Conservation (phyloP, 345 rosid genomes). For the Aquilaria sinensis region DNA sequence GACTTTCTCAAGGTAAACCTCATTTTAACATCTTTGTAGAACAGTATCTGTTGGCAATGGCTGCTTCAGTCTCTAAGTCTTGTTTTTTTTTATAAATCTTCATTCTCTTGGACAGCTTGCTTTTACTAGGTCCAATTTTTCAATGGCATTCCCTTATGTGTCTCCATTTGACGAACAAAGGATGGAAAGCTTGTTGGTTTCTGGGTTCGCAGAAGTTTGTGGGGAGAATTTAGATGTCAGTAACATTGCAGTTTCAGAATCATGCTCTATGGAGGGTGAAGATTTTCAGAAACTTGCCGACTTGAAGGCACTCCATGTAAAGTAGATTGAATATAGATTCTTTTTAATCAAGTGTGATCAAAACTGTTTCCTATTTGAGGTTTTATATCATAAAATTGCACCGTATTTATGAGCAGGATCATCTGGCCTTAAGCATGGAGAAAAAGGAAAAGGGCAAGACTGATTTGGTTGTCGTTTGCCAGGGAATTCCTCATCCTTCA, state of each 20-base stretch:
- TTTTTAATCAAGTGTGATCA: not conserved
- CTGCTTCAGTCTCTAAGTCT: constrained; percentile 1
- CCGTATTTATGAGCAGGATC: constrained; percentile 41
- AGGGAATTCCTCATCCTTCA: constrained; percentile 33
- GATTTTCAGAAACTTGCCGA: constrained; percentile 54
- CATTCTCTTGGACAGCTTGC: constrained; percentile 46
- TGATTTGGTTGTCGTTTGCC: constrained; percentile 74
- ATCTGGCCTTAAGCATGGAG: constrained; percentile 57
- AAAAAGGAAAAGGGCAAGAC: constrained; percentile 50
- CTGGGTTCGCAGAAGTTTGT: constrained; percentile 65
- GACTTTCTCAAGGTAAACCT: constrained; percentile 63
- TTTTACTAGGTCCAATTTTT: constrained; percentile 60
- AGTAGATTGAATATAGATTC: not conserved
- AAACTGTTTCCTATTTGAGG: not conserved
- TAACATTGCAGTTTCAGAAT: constrained; percentile 66
- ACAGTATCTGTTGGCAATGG: not conserved
- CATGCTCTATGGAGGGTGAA: constrained; percentile 61
- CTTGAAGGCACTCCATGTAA: constrained; percentile 60
- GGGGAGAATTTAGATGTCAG: constrained; percentile 33
- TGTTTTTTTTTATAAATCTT: constrained; percentile 5
- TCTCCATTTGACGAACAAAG: constrained; percentile 62
- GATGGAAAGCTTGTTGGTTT: constrained; percentile 64
- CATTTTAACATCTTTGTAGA: not conserved
- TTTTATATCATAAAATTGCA: not conserved
- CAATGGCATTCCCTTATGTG: constrained; percentile 92